phyloP scores from a whole-genome alignment of 768 basidiomycete species.

The Lactarius tabidus region DNA sequence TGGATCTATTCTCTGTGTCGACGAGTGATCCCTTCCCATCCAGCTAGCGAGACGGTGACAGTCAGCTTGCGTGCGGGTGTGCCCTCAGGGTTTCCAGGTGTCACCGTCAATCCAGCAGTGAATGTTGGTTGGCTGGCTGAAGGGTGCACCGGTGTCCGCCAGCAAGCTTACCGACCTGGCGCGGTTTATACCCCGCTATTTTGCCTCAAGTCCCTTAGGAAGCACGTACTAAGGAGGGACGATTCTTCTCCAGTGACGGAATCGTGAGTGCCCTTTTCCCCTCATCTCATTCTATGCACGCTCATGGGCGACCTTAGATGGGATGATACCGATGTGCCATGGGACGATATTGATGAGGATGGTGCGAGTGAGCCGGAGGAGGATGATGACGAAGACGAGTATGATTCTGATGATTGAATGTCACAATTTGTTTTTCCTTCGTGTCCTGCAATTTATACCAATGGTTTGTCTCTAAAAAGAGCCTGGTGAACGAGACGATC shows the following conservation, averaged over 20 bases:
- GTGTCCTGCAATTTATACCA: background rate
- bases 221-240: slow-evolving; percentile 2
- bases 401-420: background rate
- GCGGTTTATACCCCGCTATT: slow-evolving; percentile 11
- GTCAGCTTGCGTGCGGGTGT: slow-evolving; percentile 3
- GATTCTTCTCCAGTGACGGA: background rate
- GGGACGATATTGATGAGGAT: slow-evolving; percentile 15
- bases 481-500: too few relatives aligned
- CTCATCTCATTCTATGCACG: background rate
- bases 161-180: slow-evolving; percentile 1
- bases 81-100: background rate
- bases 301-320: slow-evolving; percentile 15
- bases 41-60: slow-evolving; percentile 7
- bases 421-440: background rate
- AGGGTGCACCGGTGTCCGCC: slow-evolving; percentile 9
- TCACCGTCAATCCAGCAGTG: background rate
- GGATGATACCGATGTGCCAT: slow-evolving; percentile 13
- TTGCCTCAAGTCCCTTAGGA: background rate
- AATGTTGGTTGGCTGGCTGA: slow-evolving; percentile 3
- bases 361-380: slow-evolving; percentile 10
- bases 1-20: background rate
- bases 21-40: too few relatives aligned
- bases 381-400: background rate
- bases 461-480: too few relatives aligned
- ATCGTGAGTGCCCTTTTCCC: background rate